Percentiles rank a stretch among this genome's conserved stretches.
Conservation (phyloP, 345 rosid genomes). For the Citropsis articulata region DNA sequence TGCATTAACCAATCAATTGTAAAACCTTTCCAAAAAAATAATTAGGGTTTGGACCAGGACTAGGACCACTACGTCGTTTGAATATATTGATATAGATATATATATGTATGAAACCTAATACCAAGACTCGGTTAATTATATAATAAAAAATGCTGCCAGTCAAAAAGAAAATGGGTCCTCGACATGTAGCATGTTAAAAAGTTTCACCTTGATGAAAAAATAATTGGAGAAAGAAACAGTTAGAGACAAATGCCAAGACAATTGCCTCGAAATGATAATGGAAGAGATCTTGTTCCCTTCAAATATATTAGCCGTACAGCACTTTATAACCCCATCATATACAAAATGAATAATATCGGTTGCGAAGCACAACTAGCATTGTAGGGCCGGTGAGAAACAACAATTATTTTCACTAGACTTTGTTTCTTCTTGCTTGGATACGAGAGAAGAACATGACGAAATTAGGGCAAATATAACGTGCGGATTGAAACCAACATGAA, state of each 20-base stretch:
- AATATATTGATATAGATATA: neutral
- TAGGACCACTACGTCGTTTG: slow-evolving; percentile 34
- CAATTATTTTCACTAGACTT: slow-evolving; percentile 28
- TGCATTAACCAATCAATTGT: slow-evolving; percentile 20
- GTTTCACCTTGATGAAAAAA: slow-evolving; percentile 28
- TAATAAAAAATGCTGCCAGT: neutral
- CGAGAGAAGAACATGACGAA: slow-evolving; percentile 16
- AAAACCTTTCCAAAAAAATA: neutral
- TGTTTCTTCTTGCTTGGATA: slow-evolving; percentile 30
- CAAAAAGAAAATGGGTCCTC: slow-evolving; percentile 28
- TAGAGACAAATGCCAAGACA: slow-evolving; percentile 57
- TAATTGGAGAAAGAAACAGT: slow-evolving; percentile 26
- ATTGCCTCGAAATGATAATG: slow-evolving; percentile 42
- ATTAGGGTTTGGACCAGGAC: slow-evolving; percentile 10
- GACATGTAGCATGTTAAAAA: slow-evolving; percentile 35
- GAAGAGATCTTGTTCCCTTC: slow-evolving; percentile 54
- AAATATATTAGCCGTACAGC: slow-evolving; percentile 28
- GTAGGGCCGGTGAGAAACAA: slow-evolving; percentile 48
- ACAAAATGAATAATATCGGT: slow-evolving; percentile 12
- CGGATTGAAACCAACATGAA: slow-evolving; percentile 16
- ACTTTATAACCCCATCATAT: slow-evolving; percentile 26
- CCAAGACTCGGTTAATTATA: slow-evolving; percentile 15
- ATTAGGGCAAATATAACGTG: neutral
- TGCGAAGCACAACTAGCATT: slow-evolving; percentile 35
- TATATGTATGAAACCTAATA: slow-evolving; percentile 20